Evolutionary conservation across 2,329 filamentous ascomycete species (phyloP), one percentile per base, ranked within the genome.

Genomic region (Penicillium sclerotigenum): DNA sequence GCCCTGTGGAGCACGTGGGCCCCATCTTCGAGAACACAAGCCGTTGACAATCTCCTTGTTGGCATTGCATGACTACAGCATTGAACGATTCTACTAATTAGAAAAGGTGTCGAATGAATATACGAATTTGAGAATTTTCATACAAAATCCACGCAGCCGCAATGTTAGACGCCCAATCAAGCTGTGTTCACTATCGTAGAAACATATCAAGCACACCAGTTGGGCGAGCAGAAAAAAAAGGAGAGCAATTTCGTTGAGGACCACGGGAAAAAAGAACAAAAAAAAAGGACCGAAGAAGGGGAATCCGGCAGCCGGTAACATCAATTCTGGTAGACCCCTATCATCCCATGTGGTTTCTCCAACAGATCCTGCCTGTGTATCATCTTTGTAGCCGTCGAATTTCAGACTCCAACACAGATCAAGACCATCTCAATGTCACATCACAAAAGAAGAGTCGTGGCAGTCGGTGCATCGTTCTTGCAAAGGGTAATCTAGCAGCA

Each of bases 401-500:
- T 68, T 69, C 63, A 70, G 67, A 71, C 68, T 68, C 62, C 66
- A 67, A 68, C 65, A 67, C 69, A 72, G 64, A 68, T 67, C 65
- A 68, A 68, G 65, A 65, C 67, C 67, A 68, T 71, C 71, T 66
- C 66, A 72, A 67, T 70, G 70, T 73, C 69, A 67, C 65, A 69
- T 73, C 65, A 68, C 66, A 72, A 69, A 71, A 68, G 64, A 67
- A 71, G 70, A 68, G 64, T 72, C 69, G 67, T 71, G 65, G 66
- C 69, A 61, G 61, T 65, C 64, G 65, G 65, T 62, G 63, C 65
- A 50, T 64, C 65, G 43, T 65, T 65, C 59, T 59, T 52, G 54
- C 56, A 56, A 56, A 52, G 42, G 49, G 49, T 56, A 57, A 55
- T 64, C 62, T 75, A 77, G 66, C 74, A 77, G 69, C 74, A 77